Evolutionary conservation across 1,284 basidiomycete genomes (phyloP).

Genomic region (Leccinum insolens): DNA sequence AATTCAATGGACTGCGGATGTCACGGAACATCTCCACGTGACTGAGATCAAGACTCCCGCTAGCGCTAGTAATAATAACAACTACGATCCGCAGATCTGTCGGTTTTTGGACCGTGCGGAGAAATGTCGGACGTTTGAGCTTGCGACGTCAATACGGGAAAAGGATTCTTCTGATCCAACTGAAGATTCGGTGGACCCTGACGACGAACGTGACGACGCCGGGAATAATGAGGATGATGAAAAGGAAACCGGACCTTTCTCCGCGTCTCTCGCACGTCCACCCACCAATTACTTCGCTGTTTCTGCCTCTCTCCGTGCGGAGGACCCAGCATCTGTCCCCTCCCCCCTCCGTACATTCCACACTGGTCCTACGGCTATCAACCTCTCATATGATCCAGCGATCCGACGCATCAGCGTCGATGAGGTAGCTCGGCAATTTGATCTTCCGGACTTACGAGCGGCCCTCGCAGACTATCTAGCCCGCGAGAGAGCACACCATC

Average conservation of each 20-base stretch:
- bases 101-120: not conserved
- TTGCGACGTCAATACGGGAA: not conserved
- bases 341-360: not conserved
- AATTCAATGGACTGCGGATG: not conserved
- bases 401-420: not conserved
- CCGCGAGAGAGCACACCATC: not conserved
- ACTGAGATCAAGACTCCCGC: not conserved
- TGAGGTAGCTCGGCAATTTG: not conserved
- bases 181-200: not conserved
- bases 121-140: not conserved
- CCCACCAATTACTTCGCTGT: slow-evolving; percentile 1
- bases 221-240: not conserved
- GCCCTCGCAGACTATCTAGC: not conserved
- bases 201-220: not conserved
- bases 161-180: not conserved
- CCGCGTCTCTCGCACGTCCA: not conserved
- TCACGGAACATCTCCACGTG: not conserved
- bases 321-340: not conserved
- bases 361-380: not conserved
- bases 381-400: slow-evolving; percentile 1
- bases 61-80: not conserved
- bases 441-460: not conserved
- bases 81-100: not conserved
- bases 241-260: not conserved
- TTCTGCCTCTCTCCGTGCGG: not conserved